Percentiles rank a stretch among this genome's conserved stretches.
Evolutionary conservation across 345 rosid species (phyloP).

Genomic region (Melaleuca quinquenervia): DNA sequence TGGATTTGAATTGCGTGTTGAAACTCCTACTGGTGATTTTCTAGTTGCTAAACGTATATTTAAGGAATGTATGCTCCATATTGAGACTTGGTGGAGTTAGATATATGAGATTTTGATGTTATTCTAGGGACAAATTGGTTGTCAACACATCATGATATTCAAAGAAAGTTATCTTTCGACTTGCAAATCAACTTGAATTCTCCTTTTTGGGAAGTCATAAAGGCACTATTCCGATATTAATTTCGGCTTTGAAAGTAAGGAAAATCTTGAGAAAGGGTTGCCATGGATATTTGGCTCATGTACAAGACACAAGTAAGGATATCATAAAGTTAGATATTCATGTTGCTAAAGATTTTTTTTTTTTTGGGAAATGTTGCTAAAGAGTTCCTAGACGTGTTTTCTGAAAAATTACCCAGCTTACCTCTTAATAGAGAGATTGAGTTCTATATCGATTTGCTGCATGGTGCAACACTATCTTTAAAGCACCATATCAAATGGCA

Average conservation of each 20-base stretch:
- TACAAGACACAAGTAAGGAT: background rate
- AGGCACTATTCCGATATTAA: background rate
- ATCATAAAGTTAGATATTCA: background rate
- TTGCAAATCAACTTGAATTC: background rate
- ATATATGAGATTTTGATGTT: background rate
- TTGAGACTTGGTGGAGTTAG: background rate
- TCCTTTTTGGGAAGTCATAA: background rate
- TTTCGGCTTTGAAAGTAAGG: too few relatives aligned
- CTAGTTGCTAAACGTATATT: background rate
- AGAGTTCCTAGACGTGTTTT: background rate
- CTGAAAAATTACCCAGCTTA: background rate
- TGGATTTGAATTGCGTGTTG: background rate
- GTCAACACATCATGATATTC: background rate
- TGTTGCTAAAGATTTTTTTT: too few relatives aligned
- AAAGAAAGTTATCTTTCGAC: background rate
- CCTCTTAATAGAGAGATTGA: background rate
- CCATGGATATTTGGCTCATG: background rate
- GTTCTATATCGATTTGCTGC: background rate
- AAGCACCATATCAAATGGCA: background rate
- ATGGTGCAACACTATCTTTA: background rate
- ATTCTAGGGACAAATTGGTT: background rate
- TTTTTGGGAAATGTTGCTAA: fast-evolving
- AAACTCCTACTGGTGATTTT: background rate
- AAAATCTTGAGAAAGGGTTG: background rate
- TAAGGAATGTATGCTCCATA: background rate